A percentile compares a stretch with the other conserved stretches of the same genome.
Conservation (phyloP, 2,329 filamentous ascomycete genomes). For the Ceratocystis destructans region DNA sequence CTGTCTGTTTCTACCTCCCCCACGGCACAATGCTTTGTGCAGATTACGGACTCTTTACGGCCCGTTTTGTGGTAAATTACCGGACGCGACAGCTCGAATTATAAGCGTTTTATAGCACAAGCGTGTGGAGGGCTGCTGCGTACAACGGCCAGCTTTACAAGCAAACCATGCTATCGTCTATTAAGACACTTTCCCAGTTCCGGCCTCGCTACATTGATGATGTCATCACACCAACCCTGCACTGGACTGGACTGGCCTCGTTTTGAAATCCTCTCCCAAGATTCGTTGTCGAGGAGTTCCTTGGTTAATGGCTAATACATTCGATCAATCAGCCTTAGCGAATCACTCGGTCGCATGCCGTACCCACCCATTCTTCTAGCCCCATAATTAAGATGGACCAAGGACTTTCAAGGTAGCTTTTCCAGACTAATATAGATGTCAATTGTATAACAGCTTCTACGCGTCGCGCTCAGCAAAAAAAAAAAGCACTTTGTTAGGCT, state of each 20-base stretch:
- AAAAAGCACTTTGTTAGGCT: neutral
- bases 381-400: neutral
- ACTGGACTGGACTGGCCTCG: conserved; percentile 1
- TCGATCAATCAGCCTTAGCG: neutral
- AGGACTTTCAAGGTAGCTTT: neutral
- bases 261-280: neutral
- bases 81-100: neutral
- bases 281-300: neutral
- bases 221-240: neutral
- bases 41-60: neutral
- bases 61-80: conserved; percentile 6
- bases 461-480: neutral
- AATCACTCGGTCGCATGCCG: neutral
- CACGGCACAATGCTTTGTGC: neutral
- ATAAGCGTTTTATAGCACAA: neutral
- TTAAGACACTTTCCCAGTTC: neutral
- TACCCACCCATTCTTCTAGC: neutral
- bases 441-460: neutral
- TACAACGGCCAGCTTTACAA: neutral
- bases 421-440: neutral
- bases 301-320: neutral
- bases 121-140: neutral
- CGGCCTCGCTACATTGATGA: neutral
- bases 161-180: neutral
- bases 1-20: neutral